A percentile compares a stretch with the other conserved stretches of the same genome.
phyloP scores from a whole-genome alignment of 306 rosid genomes.

The Casuarina cunninghamiana region DNA sequence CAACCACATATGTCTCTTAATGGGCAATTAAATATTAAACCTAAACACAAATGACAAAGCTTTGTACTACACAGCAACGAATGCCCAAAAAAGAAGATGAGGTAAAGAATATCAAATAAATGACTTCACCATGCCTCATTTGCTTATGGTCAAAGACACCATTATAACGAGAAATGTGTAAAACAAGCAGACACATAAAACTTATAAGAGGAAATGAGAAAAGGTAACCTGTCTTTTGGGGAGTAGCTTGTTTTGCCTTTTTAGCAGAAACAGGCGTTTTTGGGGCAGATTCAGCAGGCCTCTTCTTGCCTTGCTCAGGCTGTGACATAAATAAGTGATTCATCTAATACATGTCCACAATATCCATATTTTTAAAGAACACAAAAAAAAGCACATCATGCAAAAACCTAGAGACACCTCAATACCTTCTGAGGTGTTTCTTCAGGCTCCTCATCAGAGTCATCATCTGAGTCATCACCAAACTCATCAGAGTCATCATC shows the following conservation, averaged over 20 bases:
- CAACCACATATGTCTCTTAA: too few species aligned
- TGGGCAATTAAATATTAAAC: too few species aligned
- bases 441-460: conserved; percentile 49
- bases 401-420: neutral
- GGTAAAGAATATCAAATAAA: too few species aligned
- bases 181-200: neutral
- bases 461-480: conserved; percentile 43
- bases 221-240: conserved; percentile 71
- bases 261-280: conserved; percentile 69
- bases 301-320: conserved; percentile 62
- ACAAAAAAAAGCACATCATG: neutral
- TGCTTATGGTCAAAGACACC: too few species aligned
- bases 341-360: neutral
- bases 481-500: conserved; percentile 35
- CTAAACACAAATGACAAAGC: too few species aligned
- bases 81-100: too few species aligned
- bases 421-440: conserved; percentile 69
- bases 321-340: conserved; percentile 11
- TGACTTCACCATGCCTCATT: too few species aligned
- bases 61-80: too few species aligned
- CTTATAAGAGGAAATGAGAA: neutral
- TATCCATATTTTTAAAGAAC: too few species aligned
- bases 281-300: conserved; percentile 54
- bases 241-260: conserved; percentile 63
- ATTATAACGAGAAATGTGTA: neutral